A percentile compares a stretch with the other conserved stretches of the same genome.
Conservation (phyloP, 2,329 filamentous ascomycete species). For the Fonsecaea monophora region DNA sequence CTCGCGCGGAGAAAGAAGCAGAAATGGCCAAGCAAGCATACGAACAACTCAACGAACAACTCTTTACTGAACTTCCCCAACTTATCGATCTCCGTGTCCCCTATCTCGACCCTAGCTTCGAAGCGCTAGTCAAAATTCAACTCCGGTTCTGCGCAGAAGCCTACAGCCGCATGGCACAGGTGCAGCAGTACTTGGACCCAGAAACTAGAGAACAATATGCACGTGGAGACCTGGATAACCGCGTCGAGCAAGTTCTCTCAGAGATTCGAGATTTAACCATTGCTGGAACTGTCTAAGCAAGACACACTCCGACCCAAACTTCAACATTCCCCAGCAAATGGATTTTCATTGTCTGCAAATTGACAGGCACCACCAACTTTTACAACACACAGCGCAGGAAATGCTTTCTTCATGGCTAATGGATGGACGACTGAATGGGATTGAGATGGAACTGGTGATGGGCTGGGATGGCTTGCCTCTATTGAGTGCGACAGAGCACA, state of each 20-base stretch:
- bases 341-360: background rate
- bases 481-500: slow-evolving; percentile 13
- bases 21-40: slow-evolving; percentile 93
- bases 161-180: slow-evolving; percentile 97
- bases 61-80: slow-evolving; percentile 90
- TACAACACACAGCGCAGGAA: slow-evolving; percentile 16
- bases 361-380: background rate
- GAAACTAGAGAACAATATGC: slow-evolving; percentile 97
- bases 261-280: slow-evolving; percentile 98
- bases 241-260: slow-evolving; percentile 94
- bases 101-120: slow-evolving; percentile 95
- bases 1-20: slow-evolving; percentile 93
- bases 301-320: background rate
- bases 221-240: slow-evolving; percentile 84
- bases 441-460: slow-evolving; percentile 11
- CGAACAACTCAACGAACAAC: slow-evolving; percentile 95
- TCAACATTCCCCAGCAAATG: background rate
- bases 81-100: slow-evolving; percentile 96
- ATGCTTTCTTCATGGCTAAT: slow-evolving; percentile 12
- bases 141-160: slow-evolving; percentile 96
- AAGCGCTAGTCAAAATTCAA: slow-evolving; percentile 98
- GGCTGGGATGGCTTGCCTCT: slow-evolving; percentile 18
- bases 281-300: slow-evolving; percentile 68
- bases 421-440: slow-evolving; percentile 22
- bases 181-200: slow-evolving; percentile 96